Percentiles rank a stretch among this genome's conserved stretches.
Evolutionary conservation across 2,329 filamentous ascomycete species (phyloP).

Genomic region (Aspergillus fumigatiaffinis): DNA sequence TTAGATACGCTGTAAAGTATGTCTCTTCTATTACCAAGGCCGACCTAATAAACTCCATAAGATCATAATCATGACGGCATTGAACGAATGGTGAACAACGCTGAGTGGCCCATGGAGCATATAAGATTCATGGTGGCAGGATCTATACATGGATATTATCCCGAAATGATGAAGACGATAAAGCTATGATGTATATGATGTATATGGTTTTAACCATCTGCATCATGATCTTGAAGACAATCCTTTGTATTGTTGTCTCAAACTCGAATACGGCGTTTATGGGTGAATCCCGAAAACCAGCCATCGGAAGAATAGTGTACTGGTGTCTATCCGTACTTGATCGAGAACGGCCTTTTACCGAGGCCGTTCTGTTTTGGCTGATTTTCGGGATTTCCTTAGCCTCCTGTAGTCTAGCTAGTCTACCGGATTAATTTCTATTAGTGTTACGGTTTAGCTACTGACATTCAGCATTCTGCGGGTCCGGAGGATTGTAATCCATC

Average conservation of each 20-base stretch:
- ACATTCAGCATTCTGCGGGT: background rate
- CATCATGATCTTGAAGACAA: background rate
- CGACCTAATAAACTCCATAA: background rate
- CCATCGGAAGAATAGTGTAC: slow-evolving; percentile 3
- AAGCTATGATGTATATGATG: background rate
- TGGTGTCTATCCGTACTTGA: background rate
- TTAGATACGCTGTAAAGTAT: too few species aligned
- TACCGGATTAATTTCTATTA: background rate
- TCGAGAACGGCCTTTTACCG: slow-evolving; percentile 12
- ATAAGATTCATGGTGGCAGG: background rate
- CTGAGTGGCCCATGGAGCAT: background rate
- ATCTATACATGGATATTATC: background rate
- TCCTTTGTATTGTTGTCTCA: background rate
- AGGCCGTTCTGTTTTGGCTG: background rate
- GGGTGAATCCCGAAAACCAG: background rate
- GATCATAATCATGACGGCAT: background rate
- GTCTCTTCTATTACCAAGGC: background rate
- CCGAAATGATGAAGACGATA: background rate
- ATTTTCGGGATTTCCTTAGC: background rate
- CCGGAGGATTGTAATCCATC: too few species aligned
- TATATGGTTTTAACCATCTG: background rate
- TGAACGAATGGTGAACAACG: background rate
- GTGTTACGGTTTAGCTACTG: background rate
- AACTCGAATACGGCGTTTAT: background rate
- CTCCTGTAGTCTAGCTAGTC: background rate